These are phyloP conservation scores for Penicillium aurantiogriseum DNA, from an alignment of 2,329 filamentous ascomycete species.

Conservation along the genomic window DNA sequence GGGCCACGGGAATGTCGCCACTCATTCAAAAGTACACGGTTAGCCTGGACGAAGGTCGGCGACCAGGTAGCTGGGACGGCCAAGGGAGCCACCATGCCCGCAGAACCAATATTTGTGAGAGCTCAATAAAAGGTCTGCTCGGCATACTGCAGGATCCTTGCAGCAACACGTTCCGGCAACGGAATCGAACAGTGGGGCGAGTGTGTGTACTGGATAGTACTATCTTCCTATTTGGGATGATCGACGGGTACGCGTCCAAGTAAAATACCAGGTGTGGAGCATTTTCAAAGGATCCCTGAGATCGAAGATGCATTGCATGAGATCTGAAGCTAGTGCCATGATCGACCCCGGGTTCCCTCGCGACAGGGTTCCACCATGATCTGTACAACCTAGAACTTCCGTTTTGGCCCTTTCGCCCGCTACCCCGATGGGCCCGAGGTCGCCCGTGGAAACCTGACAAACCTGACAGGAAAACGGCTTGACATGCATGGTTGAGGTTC, in stretches of 20 bases:
- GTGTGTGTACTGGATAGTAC: not conserved
- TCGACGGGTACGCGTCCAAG: conserved; percentile 2
- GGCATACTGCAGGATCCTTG: conserved; percentile 22
- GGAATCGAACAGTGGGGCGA: conserved; percentile 14
- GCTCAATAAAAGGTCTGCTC: conserved; percentile 9
- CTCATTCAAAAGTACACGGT: conserved; percentile 20
- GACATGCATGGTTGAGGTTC: conserved; percentile 22
- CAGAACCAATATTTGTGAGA: conserved; percentile 13
- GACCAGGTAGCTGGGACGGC: conserved; percentile 17
- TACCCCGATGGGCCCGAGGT: not conserved
- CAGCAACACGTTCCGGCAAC: conserved; percentile 22
- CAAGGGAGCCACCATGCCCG: conserved; percentile 13
- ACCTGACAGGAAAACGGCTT: conserved; percentile 11
- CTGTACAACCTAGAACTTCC: not conserved
- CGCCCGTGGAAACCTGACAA: not conserved
- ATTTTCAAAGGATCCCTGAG: conserved; percentile 18
- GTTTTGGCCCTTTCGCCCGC: conserved; percentile 10
- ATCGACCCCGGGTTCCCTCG: conserved; percentile 13
- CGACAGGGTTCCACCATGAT: conserved; percentile 8
- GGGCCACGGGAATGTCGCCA: conserved; percentile 16
- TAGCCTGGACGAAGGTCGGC: conserved; percentile 12
- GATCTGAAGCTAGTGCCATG: conserved; percentile 22
- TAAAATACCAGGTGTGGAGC: not conserved
- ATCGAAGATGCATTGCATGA: conserved; percentile 19
- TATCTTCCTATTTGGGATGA: not conserved